Base-by-base conservation (phyloP, 1,139 yeast species). In the Pichia sp. region DNA sequence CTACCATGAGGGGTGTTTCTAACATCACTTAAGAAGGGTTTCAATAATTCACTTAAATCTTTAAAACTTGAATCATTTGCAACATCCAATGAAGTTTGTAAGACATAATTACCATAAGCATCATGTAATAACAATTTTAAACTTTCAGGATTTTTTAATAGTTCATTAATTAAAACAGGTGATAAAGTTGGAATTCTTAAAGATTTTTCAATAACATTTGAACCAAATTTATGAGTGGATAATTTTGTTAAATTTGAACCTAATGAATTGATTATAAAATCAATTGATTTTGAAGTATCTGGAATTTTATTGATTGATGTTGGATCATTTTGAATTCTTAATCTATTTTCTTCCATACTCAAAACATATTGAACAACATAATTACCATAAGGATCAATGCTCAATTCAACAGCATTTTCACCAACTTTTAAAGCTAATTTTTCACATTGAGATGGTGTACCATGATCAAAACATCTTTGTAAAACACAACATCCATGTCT, bases 401-500 rank as follows among this genome's bases (percentile, higher is more conserved):
- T 86, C 54, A 92, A 75, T 42, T 69, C 75, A 57, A 78, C 79
- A 53, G 81, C 86, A 69, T 81, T 79, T 70, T 68, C 72, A 25
- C 81, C 79, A 34, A 78, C 79, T 53, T 70, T 70, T 40, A 65
- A 56, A n/a, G 66, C 68, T 51, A 86, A 73, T 58, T 79, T 82
- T 56, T 71, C 72, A 47, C 83, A 73, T 64, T 92, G 97, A 38
- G 69, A 70, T 1, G 69, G 68, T 33, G 79, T 77, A 4, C 97
- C 96, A 63, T 84, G 86, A 65, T 92, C 97, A 66, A 81, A 83
- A 68, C 87, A 92, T 58, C 95, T 81, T 66, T 92, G 98, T 54
- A 92, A 73, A 9, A 92, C 98, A 68, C 98, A 92, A 66, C 98
- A 92, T 0, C 98, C 98, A 65, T 92, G 98, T 58, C 96, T 82